phyloP scores from a whole-genome alignment of 495 filamentous ascomycete species.

The Filosporella fistucella region DNA sequence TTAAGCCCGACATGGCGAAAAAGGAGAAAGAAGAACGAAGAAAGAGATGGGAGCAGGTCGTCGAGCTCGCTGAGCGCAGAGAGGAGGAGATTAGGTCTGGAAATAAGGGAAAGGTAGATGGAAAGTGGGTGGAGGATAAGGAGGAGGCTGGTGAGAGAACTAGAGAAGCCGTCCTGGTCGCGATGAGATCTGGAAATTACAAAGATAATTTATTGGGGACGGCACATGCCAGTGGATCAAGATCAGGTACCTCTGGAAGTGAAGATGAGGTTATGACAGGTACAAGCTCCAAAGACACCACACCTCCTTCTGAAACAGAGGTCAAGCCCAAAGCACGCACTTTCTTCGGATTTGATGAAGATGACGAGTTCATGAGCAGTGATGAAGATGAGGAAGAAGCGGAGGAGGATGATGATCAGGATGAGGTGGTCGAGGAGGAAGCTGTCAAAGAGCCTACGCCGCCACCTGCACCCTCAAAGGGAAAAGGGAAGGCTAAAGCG shows the following conservation, averaged over 20 bases:
- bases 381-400: slow-evolving; percentile 58
- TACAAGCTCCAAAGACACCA: slow-evolving; percentile 28
- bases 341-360: slow-evolving; percentile 86
- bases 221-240: slow-evolving; percentile 31
- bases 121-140: slow-evolving; percentile 90
- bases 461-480: slow-evolving; percentile 18
- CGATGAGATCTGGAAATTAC: slow-evolving; percentile 64
- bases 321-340: slow-evolving; percentile 42
- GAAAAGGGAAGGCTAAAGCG: slow-evolving; percentile 17
- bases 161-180: slow-evolving; percentile 73
- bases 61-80: slow-evolving; percentile 73
- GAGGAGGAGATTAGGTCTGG: slow-evolving; percentile 74
- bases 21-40: slow-evolving; percentile 82
- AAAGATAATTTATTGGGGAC: slow-evolving; percentile 44
- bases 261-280: slow-evolving; percentile 38
- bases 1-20: slow-evolving; percentile 95
- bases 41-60: slow-evolving; percentile 77
- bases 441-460: slow-evolving; percentile 20
- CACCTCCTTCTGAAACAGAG: slow-evolving; percentile 33
- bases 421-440: slow-evolving; percentile 15
- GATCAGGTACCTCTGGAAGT: slow-evolving; percentile 36
- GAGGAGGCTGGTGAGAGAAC: slow-evolving; percentile 80
- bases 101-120: slow-evolving; percentile 68
- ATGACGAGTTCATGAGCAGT: slow-evolving; percentile 84
- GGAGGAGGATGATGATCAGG: slow-evolving; percentile 26